A percentile compares a stretch with the other conserved stretches of the same genome.
Conservation (phyloP, 345 rosid species). For the Citropsis articulata region DNA sequence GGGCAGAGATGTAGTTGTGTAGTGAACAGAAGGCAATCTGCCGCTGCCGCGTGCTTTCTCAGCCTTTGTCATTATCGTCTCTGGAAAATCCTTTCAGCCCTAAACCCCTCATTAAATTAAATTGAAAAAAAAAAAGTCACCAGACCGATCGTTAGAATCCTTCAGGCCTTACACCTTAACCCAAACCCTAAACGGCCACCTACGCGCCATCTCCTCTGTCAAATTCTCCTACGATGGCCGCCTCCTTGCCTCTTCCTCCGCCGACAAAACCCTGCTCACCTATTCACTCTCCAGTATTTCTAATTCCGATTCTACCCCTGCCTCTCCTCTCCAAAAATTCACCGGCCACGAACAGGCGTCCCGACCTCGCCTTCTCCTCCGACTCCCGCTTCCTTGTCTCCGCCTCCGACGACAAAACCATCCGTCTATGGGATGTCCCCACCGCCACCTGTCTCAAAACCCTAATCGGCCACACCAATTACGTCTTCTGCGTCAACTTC, state of each 20-base stretch:
- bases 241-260: constrained; percentile 79
- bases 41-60: background rate
- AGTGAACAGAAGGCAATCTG: background rate
- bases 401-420: constrained; percentile 88
- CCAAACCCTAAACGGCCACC: constrained; percentile 78
- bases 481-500: constrained; percentile 79
- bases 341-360: constrained; percentile 76
- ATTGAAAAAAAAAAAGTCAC: constrained; percentile 1
- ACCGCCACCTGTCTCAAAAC: constrained; percentile 64
- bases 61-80: background rate
- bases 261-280: constrained; percentile 74
- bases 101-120: background rate
- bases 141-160: constrained; percentile 26
- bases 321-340: constrained; percentile 49
- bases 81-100: background rate
- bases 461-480: constrained; percentile 78
- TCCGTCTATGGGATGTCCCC: constrained; percentile 88
- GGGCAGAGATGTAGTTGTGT: background rate
- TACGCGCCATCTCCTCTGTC: constrained; percentile 64
- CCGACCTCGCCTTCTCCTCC: constrained; percentile 87
- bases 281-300: constrained; percentile 50
- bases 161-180: constrained; percentile 65
- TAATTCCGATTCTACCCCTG: constrained; percentile 27
- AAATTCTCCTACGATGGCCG: constrained; percentile 93
- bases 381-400: constrained; percentile 86